Conservation (phyloP, 1,284 basidiomycete genomes). For the Leccinum pseudoinsigne region DNA sequence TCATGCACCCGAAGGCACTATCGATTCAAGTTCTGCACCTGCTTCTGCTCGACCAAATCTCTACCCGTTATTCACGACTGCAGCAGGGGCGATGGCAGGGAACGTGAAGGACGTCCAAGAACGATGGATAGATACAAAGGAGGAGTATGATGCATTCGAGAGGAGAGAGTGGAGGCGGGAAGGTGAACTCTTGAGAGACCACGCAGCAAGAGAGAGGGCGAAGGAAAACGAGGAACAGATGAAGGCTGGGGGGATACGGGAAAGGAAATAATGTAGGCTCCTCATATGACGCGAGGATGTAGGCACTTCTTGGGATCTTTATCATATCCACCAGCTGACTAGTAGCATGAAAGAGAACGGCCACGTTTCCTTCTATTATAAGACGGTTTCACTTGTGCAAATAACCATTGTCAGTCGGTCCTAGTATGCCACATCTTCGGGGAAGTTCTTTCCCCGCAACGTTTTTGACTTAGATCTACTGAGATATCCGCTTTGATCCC, state of each 20-base stretch:
- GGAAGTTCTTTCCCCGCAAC: neutral
- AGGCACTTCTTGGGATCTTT: neutral
- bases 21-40: slow-evolving; percentile 45
- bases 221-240: slow-evolving; percentile 7
- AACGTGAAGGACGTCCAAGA: slow-evolving; percentile 84
- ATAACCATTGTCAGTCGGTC: neutral
- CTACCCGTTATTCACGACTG: slow-evolving; percentile 66
- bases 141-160: slow-evolving; percentile 80
- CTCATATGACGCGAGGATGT: neutral
- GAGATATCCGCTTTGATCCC: slow-evolving; percentile 10
- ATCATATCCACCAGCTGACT: neutral
- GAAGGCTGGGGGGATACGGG: slow-evolving; percentile 24
- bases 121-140: slow-evolving; percentile 80
- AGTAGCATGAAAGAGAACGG: neutral
- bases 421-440: neutral
- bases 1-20: slow-evolving; percentile 50
- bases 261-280: slow-evolving; percentile 27
- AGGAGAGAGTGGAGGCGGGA: slow-evolving; percentile 68
- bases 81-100: slow-evolving; percentile 54
- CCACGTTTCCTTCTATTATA: neutral
- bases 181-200: slow-evolving; percentile 41
- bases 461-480: slow-evolving; percentile 4
- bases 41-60: slow-evolving; percentile 53
- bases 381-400: neutral
- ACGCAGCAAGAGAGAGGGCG: slow-evolving; percentile 18